Percentiles rank a stretch among this genome's conserved stretches.
These are phyloP conservation scores for Aaosphaeria arxii DNA, from an alignment of 2,329 filamentous ascomycete genomes.

Conservation along the genomic window DNA sequence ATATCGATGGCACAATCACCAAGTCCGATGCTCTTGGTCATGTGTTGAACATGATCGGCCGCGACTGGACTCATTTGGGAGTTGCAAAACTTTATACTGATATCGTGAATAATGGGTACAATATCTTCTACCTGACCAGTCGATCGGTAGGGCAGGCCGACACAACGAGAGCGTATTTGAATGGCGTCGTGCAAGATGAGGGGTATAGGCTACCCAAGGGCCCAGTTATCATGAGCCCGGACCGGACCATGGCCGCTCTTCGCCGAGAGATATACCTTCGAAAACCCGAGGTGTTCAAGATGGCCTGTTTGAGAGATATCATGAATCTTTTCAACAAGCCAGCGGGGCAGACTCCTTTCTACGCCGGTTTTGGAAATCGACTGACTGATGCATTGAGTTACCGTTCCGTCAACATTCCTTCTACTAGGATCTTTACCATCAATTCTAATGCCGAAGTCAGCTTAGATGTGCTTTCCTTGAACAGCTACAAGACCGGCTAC, in stretches of 20 bases:
- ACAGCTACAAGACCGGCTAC: constrained; percentile 95
- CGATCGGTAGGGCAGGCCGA: constrained; percentile 92
- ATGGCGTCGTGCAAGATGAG: constrained; percentile 80
- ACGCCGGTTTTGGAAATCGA: constrained; percentile 94
- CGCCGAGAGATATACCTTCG: constrained; percentile 90
- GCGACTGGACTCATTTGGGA: constrained; percentile 96
- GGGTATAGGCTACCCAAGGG: constrained; percentile 82
- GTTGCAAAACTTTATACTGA: constrained; percentile 97
- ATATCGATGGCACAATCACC: constrained; percentile 98
- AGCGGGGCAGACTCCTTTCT: constrained; percentile 76
- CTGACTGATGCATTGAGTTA: constrained; percentile 96
- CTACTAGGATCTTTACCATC: constrained; percentile 95
- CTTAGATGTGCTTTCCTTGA: constrained; percentile 82
- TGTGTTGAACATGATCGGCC: constrained; percentile 91
- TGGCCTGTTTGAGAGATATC: constrained; percentile 95
- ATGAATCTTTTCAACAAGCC: constrained; percentile 71
- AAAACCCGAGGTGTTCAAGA: constrained; percentile 98
- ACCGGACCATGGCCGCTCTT: constrained; percentile 89
- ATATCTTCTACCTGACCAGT: constrained; percentile 96
- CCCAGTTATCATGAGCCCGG: constrained; percentile 91
- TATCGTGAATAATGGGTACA: constrained; percentile 93
- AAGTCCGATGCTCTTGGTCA: constrained; percentile 95
- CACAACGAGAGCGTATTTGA: constrained; percentile 82
- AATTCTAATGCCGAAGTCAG: constrained; percentile 97
- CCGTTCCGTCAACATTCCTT: constrained; percentile 90